A percentile compares a stretch with the other conserved stretches of the same genome.
Conservation (phyloP, 1,284 basidiomycete genomes). For the Microbotryum intermedium region DNA sequence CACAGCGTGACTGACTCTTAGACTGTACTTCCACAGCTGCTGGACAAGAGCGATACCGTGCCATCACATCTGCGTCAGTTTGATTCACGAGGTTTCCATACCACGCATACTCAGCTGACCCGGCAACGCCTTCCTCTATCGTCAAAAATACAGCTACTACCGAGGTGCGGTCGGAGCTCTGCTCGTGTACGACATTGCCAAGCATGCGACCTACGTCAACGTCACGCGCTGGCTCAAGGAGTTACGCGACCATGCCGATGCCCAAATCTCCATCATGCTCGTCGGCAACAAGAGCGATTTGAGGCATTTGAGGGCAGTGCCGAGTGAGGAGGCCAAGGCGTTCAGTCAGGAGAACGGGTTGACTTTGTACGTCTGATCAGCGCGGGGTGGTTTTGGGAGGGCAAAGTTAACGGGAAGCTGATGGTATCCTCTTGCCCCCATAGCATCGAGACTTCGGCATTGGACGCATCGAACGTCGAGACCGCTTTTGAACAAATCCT, state of each 20-base stretch:
- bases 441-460: slow-evolving; percentile 91
- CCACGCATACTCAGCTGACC: not conserved
- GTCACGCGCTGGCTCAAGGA: slow-evolving; percentile 98
- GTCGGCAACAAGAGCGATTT: slow-evolving; percentile 82
- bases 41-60: slow-evolving; percentile 96
- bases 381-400: not conserved
- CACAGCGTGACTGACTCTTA: not conserved
- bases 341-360: slow-evolving; percentile 35
- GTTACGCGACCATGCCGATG: slow-evolving; percentile 55
- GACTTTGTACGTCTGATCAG: slow-evolving; percentile 24
- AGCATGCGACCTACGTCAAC: slow-evolving; percentile 92
- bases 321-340: slow-evolving; percentile 57
- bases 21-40: slow-evolving; percentile 47
- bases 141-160: slow-evolving; percentile 64
- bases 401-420: not conserved
- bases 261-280: slow-evolving; percentile 46
- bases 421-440: not conserved
- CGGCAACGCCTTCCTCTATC: no score
- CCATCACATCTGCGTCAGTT: slow-evolving; percentile 90
- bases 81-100: no score
- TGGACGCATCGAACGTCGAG: slow-evolving; percentile 98
- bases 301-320: slow-evolving; percentile 90
- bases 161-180: slow-evolving; percentile 76
- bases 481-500: slow-evolving; percentile 94
- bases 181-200: slow-evolving; percentile 46